These are phyloP conservation scores for Calonectria montana DNA, from an alignment of 2,329 filamentous ascomycete genomes.

Conservation along the genomic window DNA sequence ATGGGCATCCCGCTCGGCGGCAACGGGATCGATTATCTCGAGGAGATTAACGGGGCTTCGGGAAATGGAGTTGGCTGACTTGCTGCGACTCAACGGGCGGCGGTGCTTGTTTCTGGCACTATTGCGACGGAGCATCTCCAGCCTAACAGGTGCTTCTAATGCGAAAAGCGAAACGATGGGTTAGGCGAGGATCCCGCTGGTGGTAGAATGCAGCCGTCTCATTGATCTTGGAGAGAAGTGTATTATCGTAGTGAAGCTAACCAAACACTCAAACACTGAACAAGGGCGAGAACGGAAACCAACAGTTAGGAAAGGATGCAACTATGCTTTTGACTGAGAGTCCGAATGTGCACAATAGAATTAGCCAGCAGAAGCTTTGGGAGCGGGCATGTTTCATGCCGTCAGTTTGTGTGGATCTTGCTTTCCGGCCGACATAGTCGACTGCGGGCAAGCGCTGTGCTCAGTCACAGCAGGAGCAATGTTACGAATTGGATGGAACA, in stretches of 20 bases:
- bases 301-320: background rate
- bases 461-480: background rate
- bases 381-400: background rate
- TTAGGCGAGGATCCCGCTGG: background rate
- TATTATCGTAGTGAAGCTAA: background rate
- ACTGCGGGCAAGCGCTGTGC: constrained; percentile 3
- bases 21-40: constrained; percentile 60
- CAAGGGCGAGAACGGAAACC: background rate
- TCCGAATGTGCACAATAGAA: background rate
- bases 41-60: constrained; percentile 54
- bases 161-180: background rate
- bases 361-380: background rate
- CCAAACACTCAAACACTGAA: background rate
- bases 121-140: constrained; percentile 61
- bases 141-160: background rate
- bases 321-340: background rate
- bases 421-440: background rate
- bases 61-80: constrained; percentile 61
- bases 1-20: constrained; percentile 69
- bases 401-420: background rate
- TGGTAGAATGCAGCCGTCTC: background rate
- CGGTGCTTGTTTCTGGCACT: constrained; percentile 56
- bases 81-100: constrained; percentile 61
- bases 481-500: too few relatives aligned
- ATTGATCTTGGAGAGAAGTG: background rate